Evolutionary conservation across 768 basidiomycete species (phyloP).

Genomic region (Lentinula sp.): DNA sequence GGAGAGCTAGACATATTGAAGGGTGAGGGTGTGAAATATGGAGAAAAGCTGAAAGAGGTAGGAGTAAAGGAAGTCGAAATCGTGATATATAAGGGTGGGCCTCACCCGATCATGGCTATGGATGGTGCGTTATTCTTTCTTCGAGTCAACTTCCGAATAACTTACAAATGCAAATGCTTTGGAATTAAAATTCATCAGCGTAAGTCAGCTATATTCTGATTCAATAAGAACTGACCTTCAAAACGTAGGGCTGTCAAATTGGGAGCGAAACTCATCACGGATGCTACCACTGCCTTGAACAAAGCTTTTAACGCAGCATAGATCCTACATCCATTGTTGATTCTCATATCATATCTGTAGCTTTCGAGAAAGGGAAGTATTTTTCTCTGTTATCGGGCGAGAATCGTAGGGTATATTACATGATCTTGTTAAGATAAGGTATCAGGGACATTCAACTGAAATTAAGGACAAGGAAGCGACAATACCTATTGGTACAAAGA

Average conservation of each 20-base stretch:
- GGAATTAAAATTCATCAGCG: slow-evolving; percentile 10
- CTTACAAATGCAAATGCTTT: background rate
- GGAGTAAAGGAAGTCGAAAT: slow-evolving; percentile 47
- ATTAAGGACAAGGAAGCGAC: background rate
- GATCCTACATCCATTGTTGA: background rate
- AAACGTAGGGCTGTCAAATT: slow-evolving; percentile 18
- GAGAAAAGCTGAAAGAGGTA: slow-evolving; percentile 42
- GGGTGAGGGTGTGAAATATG: slow-evolving; percentile 63
- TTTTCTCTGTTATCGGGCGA: background rate
- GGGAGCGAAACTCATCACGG: slow-evolving; percentile 29
- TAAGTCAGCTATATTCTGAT: slow-evolving; percentile 10
- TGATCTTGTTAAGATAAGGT: background rate
- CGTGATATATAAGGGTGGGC: slow-evolving; percentile 55
- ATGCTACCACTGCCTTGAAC: slow-evolving; percentile 27
- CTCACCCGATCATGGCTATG: slow-evolving; percentile 73
- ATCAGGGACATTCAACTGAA: background rate
- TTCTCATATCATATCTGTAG: background rate
- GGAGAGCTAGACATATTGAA: slow-evolving; percentile 62
- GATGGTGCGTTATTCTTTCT: slow-evolving; percentile 40
- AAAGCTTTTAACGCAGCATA: slow-evolving; percentile 19
- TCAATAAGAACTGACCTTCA: background rate
- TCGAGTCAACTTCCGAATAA: background rate
- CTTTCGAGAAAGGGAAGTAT: no score
- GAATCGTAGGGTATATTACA: background rate
- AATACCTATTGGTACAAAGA: background rate